These are phyloP conservation scores for Breviolum minutum DNA, from an alignment of 73 alveolate species.

Conservation along the genomic window DNA sequence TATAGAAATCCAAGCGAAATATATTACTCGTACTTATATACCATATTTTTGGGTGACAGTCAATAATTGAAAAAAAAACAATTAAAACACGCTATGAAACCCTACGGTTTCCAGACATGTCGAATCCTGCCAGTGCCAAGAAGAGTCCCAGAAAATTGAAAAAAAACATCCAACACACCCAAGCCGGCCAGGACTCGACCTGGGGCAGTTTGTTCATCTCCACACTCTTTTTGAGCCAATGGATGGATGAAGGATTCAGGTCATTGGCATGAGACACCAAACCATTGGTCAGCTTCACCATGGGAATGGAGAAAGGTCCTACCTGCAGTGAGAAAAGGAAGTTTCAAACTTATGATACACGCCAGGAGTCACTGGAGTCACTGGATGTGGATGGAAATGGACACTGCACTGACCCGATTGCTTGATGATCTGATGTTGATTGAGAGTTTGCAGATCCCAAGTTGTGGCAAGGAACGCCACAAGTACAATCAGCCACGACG, in stretches of 20 bases:
- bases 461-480: slow-evolving; percentile 26
- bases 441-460: background rate
- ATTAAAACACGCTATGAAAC: no score
- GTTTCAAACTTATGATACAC: background rate
- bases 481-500: slow-evolving; percentile 60
- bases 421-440: background rate
- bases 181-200: background rate
- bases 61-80: no score
- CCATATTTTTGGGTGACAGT: no score
- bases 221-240: slow-evolving; percentile 38
- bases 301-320: slow-evolving; percentile 69
- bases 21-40: no score
- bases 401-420: background rate
- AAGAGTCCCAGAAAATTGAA: no score
- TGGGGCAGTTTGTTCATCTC: slow-evolving; percentile 51
- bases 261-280: slow-evolving; percentile 71
- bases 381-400: background rate
- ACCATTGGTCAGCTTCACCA: slow-evolving; percentile 29
- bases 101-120: no score
- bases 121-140: no score
- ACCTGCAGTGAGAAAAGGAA: background rate
- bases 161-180: no score
- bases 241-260: slow-evolving; percentile 73
- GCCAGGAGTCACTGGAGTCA: no score
- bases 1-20: no score